Percentiles rank a stretch among this genome's conserved stretches.
Conservation (phyloP, 2,329 filamentous ascomycete species). For the Curvularia sp. region DNA sequence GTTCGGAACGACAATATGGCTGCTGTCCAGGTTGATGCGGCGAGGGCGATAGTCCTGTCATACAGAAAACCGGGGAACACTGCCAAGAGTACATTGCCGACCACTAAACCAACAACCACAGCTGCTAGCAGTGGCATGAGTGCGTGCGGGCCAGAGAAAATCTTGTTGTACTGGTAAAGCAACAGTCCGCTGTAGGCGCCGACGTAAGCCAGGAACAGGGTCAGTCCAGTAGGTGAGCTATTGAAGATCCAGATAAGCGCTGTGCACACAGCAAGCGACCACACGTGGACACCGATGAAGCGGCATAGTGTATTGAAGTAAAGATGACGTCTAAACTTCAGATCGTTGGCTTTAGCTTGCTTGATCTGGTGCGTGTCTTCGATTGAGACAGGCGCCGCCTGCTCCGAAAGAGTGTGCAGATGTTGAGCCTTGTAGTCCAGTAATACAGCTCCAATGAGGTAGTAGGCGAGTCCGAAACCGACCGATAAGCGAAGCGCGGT, state of each 20-base stretch:
- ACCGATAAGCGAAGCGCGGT: slow-evolving; percentile 56
- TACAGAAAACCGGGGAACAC: slow-evolving; percentile 54
- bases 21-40: slow-evolving; percentile 60
- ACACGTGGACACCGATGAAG: slow-evolving; percentile 61
- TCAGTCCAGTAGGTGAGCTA: slow-evolving; percentile 50
- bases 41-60: slow-evolving; percentile 59
- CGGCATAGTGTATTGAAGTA: slow-evolving; percentile 61
- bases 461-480: slow-evolving; percentile 65
- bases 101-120: slow-evolving; percentile 55
- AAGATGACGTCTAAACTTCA: slow-evolving; percentile 56
- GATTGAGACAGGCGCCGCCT: slow-evolving; percentile 53
- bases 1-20: slow-evolving; percentile 59
- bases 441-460: slow-evolving; percentile 63
- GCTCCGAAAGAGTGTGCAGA: slow-evolving; percentile 56
- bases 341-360: slow-evolving; percentile 55
- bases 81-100: slow-evolving; percentile 56
- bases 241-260: slow-evolving; percentile 63
- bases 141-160: slow-evolving; percentile 60
- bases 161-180: slow-evolving; percentile 59
- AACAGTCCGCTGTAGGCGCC: slow-evolving; percentile 61
- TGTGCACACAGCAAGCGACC: slow-evolving; percentile 60
- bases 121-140: slow-evolving; percentile 59
- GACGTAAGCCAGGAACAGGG: slow-evolving; percentile 61
- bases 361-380: slow-evolving; percentile 54
- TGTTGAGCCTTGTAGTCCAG: slow-evolving; percentile 64